Base-by-base conservation (phyloP, 2,329 filamentous ascomycete genomes). In the Trichoderma atroviride region DNA sequence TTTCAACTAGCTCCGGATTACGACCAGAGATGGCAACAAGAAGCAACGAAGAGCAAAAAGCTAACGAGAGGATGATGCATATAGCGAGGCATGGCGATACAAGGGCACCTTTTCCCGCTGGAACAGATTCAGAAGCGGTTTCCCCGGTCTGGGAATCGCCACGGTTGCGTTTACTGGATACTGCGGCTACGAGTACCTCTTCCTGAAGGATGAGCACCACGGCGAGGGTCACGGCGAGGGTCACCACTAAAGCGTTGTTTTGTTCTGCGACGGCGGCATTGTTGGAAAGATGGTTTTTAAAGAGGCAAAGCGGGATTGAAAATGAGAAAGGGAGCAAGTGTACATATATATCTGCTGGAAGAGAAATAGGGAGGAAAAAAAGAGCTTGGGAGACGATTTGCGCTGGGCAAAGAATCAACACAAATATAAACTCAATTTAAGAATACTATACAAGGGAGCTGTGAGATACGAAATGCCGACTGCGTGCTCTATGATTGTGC, bases 31-130 rank as follows among this genome's bases (percentile, higher is more conserved):
- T 16, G 9, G 27, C 43, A 55, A 50, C 27, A 35, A 29, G 37
- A 9, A 24, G 47, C 19, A 50, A n/a, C 22, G 13, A 22, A 57
- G 4, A 19, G 24, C 22, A 27, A 47, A 27, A 47, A 9, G 59
- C 66, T 69, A 57, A 70, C 47, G 1, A 1, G 3, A 13, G 27
- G 27, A 40, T 55, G 19, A 35, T 29, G 4, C 6, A 43, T 47
- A 73, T 79, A 99, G 96, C 78, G 96, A 99, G 85, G 88, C 92
- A 78, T 99, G 96, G 96, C 88, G 96, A 82, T 97, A 97, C 85
- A 90, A 87, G 43, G 96, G 95, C 72, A 90, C 88, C 67, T 98
- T 97, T 85, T 91, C 90, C 74, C 89, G 95, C 76, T 92, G 86
- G 83, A 97, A 97, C 84, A 91, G 96, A 75, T 96, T 97, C 85